These are phyloP conservation scores for Aphanomyces stellatus DNA, from an alignment of 352 stramenopile genomes.

Conservation along the genomic window DNA sequence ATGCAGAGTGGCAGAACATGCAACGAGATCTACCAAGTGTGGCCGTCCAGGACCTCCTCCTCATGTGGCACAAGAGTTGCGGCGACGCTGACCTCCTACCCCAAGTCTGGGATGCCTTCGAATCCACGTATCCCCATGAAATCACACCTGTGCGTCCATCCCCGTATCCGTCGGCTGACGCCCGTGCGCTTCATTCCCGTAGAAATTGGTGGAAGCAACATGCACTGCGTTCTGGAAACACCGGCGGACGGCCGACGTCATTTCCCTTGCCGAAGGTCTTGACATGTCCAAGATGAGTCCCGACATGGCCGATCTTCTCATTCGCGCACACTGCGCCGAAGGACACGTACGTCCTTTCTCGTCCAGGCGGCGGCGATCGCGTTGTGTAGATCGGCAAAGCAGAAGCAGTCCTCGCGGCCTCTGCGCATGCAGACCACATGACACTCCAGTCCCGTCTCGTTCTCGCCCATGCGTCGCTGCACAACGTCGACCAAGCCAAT, in stretches of 20 bases:
- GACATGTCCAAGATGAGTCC: neutral
- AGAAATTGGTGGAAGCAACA: slow-evolving; percentile 14
- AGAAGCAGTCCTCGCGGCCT: neutral
- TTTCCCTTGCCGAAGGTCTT: neutral
- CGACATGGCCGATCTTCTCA: neutral
- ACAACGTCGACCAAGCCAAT: neutral
- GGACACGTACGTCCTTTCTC: slow-evolving; percentile 3
- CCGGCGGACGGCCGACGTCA: neutral
- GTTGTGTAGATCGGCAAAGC: neutral
- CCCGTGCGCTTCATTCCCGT: neutral
- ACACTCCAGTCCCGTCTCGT: slow-evolving; percentile 10
- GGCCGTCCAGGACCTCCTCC: neutral
- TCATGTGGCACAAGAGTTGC: slow-evolving; percentile 5
- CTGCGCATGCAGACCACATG: neutral
- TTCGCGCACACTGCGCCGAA: neutral
- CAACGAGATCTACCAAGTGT: neutral
- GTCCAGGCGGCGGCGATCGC: too few species aligned
- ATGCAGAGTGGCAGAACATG: neutral
- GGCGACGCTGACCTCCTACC: neutral
- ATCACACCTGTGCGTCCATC: neutral
- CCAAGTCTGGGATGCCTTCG: slow-evolving; percentile 3
- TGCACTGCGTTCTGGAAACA: neutral
- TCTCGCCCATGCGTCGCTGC: neutral
- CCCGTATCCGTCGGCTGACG: too few species aligned
- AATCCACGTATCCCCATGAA: neutral